Base-by-base conservation (phyloP, 164 flowering plant species). In the Akebia trifoliata region DNA sequence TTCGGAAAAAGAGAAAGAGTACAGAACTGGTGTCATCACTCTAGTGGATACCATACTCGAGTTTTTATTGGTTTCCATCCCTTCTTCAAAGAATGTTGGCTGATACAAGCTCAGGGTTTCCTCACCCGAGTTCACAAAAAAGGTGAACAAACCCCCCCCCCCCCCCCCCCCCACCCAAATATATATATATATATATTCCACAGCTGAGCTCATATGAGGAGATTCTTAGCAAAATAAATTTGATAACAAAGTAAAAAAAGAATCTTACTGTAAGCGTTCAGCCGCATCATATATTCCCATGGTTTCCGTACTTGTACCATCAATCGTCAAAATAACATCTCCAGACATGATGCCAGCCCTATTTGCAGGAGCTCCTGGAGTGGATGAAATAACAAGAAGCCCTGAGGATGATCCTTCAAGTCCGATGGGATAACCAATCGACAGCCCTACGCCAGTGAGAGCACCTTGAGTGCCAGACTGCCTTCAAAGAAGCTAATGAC, bases 401-500 rank as follows among this genome's bases (percentile, higher is more conserved):
- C 96, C 97, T 57, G 78, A 43, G 34, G 84, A 37, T 50, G 86
- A 70, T 61, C 66, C 83, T 69, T 81, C 78, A 62, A 70, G 31
- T 47, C 58, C 72, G 1, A 70, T 64, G 26, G 94, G 88, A 65
- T 89, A 93, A 54, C 97, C 97, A 63, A 90, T 90, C 42, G 99
- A 89, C 48, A 93, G 69, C 51, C 99, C 97, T 25, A 93, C 96
- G 65, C 99, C 99, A 9, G 96, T 93, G 64, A 93, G 83, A 72
- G 94, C 78, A 59, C 92, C 89, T 79, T 84, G 82, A 64, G 97
- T 90, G 67, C 99, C 99, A 68, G 99, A 93, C 99, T 93, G 95
- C 91, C 92, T 87, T 90, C 83, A 83, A 65, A 68, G 55, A 76
- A 82, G 49, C 70, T 39, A 56, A 48, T 9, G 50, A 45, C 7